phyloP scores from a whole-genome alignment of 2,329 filamentous ascomycete species.

The Cordyceps javanica region DNA sequence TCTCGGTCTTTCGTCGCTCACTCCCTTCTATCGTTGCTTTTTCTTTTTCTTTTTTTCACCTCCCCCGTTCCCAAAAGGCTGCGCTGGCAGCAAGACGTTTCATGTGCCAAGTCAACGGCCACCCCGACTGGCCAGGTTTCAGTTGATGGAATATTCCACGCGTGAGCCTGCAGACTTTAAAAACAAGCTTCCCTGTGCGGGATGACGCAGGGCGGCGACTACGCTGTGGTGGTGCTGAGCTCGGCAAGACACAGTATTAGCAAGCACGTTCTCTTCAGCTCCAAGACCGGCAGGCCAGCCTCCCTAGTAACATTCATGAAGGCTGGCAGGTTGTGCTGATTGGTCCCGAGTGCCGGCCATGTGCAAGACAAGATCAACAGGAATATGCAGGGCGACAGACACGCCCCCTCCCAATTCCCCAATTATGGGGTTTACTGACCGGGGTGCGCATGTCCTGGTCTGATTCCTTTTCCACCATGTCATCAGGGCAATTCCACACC shows the following conservation, averaged over 20 bases:
- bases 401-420: background rate
- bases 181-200: background rate
- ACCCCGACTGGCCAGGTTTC: background rate
- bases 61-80: background rate
- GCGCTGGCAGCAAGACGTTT: background rate
- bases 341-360: constrained; percentile 9
- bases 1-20: background rate
- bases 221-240: no score
- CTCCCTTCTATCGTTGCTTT: background rate
- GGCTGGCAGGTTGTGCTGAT: background rate
- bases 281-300: no score
- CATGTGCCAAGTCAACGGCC: background rate
- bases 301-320: background rate
- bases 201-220: constrained; percentile 5
- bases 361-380: background rate
- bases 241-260: no score
- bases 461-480: background rate
- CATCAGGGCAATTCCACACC: background rate
- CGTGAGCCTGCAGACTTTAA: background rate
- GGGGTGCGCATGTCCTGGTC: background rate
- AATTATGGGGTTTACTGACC: background rate
- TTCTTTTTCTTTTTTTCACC: background rate
- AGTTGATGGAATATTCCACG: background rate
- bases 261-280: no score
- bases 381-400: background rate